phyloP scores from a whole-genome alignment of 1,284 basidiomycete genomes.

The Neonothopanus nambi region DNA sequence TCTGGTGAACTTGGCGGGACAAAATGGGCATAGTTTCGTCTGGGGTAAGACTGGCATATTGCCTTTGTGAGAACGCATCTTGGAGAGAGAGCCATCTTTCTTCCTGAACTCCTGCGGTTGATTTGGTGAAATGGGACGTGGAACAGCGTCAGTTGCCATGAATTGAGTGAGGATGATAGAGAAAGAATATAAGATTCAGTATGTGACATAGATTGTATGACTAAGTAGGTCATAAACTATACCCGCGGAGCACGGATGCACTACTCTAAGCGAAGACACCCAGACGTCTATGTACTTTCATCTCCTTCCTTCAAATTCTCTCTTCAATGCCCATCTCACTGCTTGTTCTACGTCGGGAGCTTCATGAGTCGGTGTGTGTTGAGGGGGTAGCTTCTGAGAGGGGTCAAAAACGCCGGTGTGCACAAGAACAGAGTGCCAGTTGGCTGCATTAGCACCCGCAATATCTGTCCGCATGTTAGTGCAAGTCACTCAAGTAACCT shows the following conservation, averaged over 20 bases:
- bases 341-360: slow-evolving; percentile 84
- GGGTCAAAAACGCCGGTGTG: slow-evolving; percentile 91
- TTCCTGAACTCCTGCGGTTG: slow-evolving; percentile 38
- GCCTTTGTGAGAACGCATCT: slow-evolving; percentile 49
- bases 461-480: slow-evolving; percentile 56
- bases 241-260: too few relatives aligned
- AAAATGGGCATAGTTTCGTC: slow-evolving; percentile 48
- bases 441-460: slow-evolving; percentile 81
- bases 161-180: background rate
- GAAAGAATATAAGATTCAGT: background rate
- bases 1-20: slow-evolving; percentile 51
- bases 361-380: slow-evolving; percentile 74
- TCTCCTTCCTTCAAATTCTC: slow-evolving; percentile 31
- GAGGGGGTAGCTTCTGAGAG: slow-evolving; percentile 57
- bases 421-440: slow-evolving; percentile 87
- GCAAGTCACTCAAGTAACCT: background rate
- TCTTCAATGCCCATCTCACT: slow-evolving; percentile 77
- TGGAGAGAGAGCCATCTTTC: slow-evolving; percentile 50
- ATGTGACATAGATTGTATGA: background rate
- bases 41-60: slow-evolving; percentile 52
- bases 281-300: too few relatives aligned
- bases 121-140: slow-evolving; percentile 22
- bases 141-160: slow-evolving; percentile 6
- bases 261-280: background rate
- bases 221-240: background rate